A percentile compares a stretch with the other conserved stretches of the same genome.
phyloP scores from a whole-genome alignment of 2,329 filamentous ascomycete species.

The Dactylellina haptotyla region DNA sequence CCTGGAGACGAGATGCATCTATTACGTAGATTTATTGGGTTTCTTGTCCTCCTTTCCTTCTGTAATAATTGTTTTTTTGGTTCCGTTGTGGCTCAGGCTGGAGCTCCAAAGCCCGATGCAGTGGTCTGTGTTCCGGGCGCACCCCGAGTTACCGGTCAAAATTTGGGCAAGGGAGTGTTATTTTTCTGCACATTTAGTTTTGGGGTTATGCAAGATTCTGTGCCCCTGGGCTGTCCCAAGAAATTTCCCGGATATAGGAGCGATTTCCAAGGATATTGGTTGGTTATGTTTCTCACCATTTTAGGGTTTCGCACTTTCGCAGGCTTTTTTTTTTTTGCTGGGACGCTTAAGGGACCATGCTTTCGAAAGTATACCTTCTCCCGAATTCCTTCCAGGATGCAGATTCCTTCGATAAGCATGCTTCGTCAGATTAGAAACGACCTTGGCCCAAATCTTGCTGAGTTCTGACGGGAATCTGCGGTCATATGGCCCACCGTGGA shows the following conservation, averaged over 20 bases:
- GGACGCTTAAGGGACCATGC: slow-evolving; percentile 7
- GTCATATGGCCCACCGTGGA: slow-evolving; percentile 44
- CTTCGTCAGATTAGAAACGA: not conserved
- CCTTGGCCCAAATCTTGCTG: slow-evolving; percentile 9
- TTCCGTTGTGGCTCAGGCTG: not conserved
- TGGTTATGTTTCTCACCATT: slow-evolving; percentile 30
- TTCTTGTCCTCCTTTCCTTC: not conserved
- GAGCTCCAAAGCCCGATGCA: not conserved
- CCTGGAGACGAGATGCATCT: not conserved
- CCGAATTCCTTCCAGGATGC: not conserved
- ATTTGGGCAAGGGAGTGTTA: slow-evolving; percentile 6
- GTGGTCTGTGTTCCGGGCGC: slow-evolving; percentile 17
- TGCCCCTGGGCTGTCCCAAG: slow-evolving; percentile 37
- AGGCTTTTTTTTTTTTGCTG: slow-evolving; percentile 16
- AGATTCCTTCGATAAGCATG: not conserved
- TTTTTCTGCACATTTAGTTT: slow-evolving; percentile 30
- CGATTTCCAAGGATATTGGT: slow-evolving; percentile 45
- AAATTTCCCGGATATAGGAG: slow-evolving; percentile 44
- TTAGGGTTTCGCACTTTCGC: slow-evolving; percentile 13
- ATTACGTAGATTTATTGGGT: not conserved
- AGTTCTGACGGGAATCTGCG: slow-evolving; percentile 37
- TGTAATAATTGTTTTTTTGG: not conserved
- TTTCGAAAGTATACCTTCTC: slow-evolving; percentile 8
- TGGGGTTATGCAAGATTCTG: slow-evolving; percentile 46
- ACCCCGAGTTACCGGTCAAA: slow-evolving; percentile 19